Evolutionary conservation across 2,329 filamentous ascomycete species (phyloP), one percentile per base, ranked within the genome.

Genomic region (Talaromyces sp.): DNA sequence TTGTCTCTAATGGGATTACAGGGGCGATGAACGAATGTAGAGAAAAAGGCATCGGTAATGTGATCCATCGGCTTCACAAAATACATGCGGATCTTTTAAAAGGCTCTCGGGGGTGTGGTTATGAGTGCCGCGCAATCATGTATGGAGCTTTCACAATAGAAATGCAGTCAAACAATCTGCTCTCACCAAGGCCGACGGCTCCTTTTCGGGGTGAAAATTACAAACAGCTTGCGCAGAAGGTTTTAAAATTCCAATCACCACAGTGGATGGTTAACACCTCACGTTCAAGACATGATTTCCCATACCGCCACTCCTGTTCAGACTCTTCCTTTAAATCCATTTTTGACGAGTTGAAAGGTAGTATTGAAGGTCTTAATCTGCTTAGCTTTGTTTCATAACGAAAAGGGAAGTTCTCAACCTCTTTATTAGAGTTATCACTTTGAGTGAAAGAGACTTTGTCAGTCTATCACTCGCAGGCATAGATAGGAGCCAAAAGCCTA

Each of bases 81-180:
- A 12, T 16, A 36, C 47, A 9, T 1, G 2, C 50, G 6, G 50
- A 16, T 12, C 23, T 60, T 9, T 44, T 57, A 8, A 51, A 27
- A 16, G 54, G 42, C 30, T 5, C 2, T 56, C 23, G 30, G 33
- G 30, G 57, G 2, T 60, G 57, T 34, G 9, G 14, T 14, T 63
- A 44, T 57, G 57, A 61, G 44, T 63, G 61, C 28, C 34, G 54
- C 44, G 61, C 61, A 34, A 60, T 63, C 44, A 57, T 56, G 57
- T 53, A 51, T n/a, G 61, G 61, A 14, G 57, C 61, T 54, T 47
- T 63, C 44, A 23, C 54, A 5, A 60, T 44, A 33, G 4, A 61
- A 3, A 63, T 63, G 58, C 18, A 54, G 9, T 60, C 61, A 27
- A 61, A 57, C 53, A 52, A 16, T 28, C 44, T 63, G 23, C 57